Conservation (phyloP, 148 eudicot species). For the Heliosperma pusillum region DNA sequence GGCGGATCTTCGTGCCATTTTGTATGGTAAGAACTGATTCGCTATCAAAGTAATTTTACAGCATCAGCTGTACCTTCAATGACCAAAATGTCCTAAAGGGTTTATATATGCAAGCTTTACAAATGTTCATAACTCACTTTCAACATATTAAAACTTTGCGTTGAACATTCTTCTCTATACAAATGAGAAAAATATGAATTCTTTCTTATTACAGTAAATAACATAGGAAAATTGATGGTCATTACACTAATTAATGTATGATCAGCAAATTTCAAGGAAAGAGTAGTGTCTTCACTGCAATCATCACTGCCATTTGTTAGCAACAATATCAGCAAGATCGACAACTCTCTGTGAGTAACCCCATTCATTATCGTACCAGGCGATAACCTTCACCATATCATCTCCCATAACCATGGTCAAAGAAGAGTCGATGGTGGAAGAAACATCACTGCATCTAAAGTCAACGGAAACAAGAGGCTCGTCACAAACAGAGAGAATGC, state of each 20-base stretch:
- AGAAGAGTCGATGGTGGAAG: constrained; percentile 90
- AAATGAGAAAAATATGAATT: constrained; percentile 11
- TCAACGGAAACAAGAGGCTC: constrained; percentile 96
- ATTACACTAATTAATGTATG: constrained; percentile 12
- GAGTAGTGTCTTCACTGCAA: not conserved
- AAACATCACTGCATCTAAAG: constrained; percentile 85
- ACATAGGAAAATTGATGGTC: constrained; percentile 24
- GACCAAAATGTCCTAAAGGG: no score
- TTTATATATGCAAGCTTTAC: not conserved
- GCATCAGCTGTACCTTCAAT: no score
- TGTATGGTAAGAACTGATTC: no score
- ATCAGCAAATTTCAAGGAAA: constrained; percentile 12
- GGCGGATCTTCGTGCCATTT: no score
- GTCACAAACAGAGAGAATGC: constrained; percentile 81
- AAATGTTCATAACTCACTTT: constrained; percentile 1
- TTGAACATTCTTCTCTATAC: constrained; percentile 17
- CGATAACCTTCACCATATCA: constrained; percentile 98
- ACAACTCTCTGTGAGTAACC: constrained; percentile 97
- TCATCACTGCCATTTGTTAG: constrained; percentile 72
- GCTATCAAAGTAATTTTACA: no score
- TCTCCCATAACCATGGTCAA: constrained; percentile 99
- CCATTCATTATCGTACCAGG: constrained; percentile 99
- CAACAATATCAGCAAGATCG: constrained; percentile 89
- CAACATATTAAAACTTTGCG: constrained; percentile 13
- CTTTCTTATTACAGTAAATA: constrained; percentile 20